Conservation (phyloP, 768 basidiomycete genomes). For the Omphalotus guepiniiformis region DNA sequence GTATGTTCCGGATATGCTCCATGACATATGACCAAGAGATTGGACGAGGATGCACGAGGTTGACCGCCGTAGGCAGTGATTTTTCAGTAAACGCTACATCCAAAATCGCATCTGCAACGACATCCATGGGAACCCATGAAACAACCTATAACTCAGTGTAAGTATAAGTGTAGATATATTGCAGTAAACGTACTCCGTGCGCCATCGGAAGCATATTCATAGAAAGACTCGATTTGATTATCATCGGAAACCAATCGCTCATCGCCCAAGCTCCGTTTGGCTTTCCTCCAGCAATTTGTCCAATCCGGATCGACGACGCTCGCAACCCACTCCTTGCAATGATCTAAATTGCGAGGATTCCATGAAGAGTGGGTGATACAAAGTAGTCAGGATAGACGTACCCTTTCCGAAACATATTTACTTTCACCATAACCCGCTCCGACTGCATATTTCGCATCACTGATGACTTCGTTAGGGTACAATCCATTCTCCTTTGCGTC, state of each 20-base stretch:
- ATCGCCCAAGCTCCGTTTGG: slow-evolving; percentile 38
- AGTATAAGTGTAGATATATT: too few relatives aligned
- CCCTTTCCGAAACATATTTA: slow-evolving; percentile 40
- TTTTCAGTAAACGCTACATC: background rate
- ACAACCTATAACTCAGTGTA: too few relatives aligned
- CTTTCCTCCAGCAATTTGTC: slow-evolving; percentile 39
- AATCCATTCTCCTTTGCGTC: slow-evolving; percentile 20
- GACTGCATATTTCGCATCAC: slow-evolving; percentile 27
- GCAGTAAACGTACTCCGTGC: too few relatives aligned
- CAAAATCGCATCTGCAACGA: background rate
- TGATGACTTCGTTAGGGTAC: slow-evolving; percentile 30
- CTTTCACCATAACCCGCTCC: slow-evolving; percentile 43
- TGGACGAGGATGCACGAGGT: background rate
- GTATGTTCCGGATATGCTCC: background rate
- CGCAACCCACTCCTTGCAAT: slow-evolving; percentile 34
- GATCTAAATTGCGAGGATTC: slow-evolving; percentile 18
- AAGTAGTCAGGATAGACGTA: slow-evolving; percentile 12
- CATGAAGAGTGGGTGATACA: background rate
- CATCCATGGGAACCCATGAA: slow-evolving; percentile 1
- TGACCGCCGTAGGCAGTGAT: background rate
- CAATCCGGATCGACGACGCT: slow-evolving; percentile 36
- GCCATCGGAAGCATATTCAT: slow-evolving; percentile 26
- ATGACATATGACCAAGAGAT: background rate
- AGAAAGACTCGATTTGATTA: slow-evolving; percentile 31
- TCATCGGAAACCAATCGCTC: slow-evolving; percentile 43